Evolutionary conservation across 495 filamentous ascomycete genomes (phyloP), one percentile per base, ranked within the genome.

Genomic region (Lophiotrema nucula): DNA sequence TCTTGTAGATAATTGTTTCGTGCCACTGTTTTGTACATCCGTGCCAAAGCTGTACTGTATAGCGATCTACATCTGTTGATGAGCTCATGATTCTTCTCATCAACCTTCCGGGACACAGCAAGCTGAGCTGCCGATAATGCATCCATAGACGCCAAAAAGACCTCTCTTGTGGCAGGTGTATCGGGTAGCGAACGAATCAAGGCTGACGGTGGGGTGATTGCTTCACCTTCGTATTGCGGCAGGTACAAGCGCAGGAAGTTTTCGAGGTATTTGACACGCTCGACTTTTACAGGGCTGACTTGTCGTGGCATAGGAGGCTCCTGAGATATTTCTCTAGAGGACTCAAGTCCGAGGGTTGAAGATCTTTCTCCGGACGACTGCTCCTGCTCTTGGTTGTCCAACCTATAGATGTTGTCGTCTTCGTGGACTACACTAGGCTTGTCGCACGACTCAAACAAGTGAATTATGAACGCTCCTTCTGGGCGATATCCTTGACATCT

Each of bases 401-500:
- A 62, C 16, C 19, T 45, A 33, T 63, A 63, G n/a, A 45, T 44
- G 13, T 26, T 48, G 16, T 63, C 60, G 19, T 63, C 60, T 22
- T 63, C 60, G 31, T 24, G 52, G 35, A 63, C 47, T 38, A 58
- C 43, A 5, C n/a, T 48, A 3, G 53, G 53, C 18, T 25, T 43
- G 5, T 56, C 53, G n/a, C n/a, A n/a, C 18, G 45, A 28, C 31
- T 52, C 18, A 24, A 63, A 63, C 12, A 38, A 53, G 33, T 63
- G 60, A 3, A 57, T n/a, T 22, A 57, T 48, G 39, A 63, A 63
- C 3, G 53, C 35, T 33, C 58, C 53, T 19, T 47, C 21, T 1
- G 60, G 60, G 5, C 60, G 53, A 27, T 63, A 63, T 22, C 60
- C 60, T 19, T 47, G 60, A 24, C 60, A 63, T 48, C 53, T 57